phyloP scores from a whole-genome alignment of 2,329 filamentous ascomycete genomes.

The Geosmithia putterillii region DNA sequence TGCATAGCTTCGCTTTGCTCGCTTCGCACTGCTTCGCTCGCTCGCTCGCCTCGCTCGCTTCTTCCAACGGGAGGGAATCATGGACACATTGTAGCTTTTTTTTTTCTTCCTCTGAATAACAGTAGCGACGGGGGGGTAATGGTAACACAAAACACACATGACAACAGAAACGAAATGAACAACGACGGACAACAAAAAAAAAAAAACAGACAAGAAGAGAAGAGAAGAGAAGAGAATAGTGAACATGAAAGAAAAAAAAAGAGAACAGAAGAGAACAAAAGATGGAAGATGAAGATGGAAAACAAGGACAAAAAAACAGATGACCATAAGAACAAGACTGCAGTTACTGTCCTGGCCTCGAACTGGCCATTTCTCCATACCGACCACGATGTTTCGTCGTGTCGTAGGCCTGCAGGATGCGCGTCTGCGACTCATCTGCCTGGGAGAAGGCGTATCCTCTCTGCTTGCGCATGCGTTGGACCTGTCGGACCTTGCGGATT shows the following conservation, averaged over 20 bases:
- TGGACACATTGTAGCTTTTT: background rate
- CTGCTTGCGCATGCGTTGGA: constrained; percentile 98
- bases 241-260: background rate
- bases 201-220: background rate
- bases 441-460: constrained; percentile 97
- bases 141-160: too few relatives aligned
- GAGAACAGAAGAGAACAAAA: background rate
- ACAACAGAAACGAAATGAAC: too few relatives aligned
- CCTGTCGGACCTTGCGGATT: constrained; percentile 94
- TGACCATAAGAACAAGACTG: background rate
- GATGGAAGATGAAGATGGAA: background rate
- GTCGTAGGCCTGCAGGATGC: constrained; percentile 94
- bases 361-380: constrained; percentile 83
- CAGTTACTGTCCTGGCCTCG: constrained; percentile 13
- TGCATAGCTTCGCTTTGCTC: too few relatives aligned
- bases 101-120: background rate
- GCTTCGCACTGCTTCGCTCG: too few relatives aligned
- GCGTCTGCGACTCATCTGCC: constrained; percentile 90
- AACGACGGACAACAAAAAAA: background rate
- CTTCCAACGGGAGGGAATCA: background rate
- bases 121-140: background rate
- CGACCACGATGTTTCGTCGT: constrained; percentile 83
- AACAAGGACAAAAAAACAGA: background rate
- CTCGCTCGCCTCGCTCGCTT: background rate
- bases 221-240: background rate